Percentiles rank a stretch among this genome's conserved stretches.
Evolutionary conservation across 2,329 filamentous ascomycete genomes (phyloP).

Genomic region (Pyrenochaeta sp.): DNA sequence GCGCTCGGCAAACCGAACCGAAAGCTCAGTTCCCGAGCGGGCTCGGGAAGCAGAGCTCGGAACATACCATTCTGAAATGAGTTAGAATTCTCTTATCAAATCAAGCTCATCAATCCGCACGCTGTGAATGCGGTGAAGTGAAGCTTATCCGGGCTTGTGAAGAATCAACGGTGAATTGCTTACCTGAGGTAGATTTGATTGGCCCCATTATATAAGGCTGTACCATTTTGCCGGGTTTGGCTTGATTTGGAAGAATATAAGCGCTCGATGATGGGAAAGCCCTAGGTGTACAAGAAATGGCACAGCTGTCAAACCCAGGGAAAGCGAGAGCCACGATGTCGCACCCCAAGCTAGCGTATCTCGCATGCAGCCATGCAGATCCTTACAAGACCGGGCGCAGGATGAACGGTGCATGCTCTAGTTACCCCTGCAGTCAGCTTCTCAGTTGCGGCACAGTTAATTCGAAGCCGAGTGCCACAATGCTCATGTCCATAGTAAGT

Average conservation of each 20-base stretch:
- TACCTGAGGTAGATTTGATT: conserved; percentile 9
- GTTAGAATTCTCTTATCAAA: neutral
- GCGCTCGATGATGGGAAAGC: conserved; percentile 9
- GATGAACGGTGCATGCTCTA: neutral
- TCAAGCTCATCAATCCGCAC: neutral
- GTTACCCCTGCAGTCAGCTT: neutral
- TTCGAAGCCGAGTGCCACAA: neutral
- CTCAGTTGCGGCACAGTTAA: neutral
- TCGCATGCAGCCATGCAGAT: conserved; percentile 1
- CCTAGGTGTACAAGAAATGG: neutral
- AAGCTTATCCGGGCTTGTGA: conserved; percentile 13
- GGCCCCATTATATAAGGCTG: conserved; percentile 9
- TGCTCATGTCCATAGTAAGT: neutral
- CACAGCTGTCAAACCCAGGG: conserved; percentile 10
- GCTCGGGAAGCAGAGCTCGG: conserved; percentile 3
- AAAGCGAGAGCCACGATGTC: conserved; percentile 2
- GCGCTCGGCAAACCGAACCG: conserved; percentile 12
- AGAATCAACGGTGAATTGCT: conserved; percentile 20
- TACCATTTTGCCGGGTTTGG: conserved; percentile 12
- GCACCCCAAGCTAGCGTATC: conserved; percentile 2
- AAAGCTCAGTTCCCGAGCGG: conserved; percentile 4
- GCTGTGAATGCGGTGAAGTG: conserved; percentile 9
- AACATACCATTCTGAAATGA: neutral
- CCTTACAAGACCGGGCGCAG: neutral
- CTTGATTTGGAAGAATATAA: conserved; percentile 11